Percentiles rank a stretch among this genome's conserved stretches.
phyloP scores from a whole-genome alignment of 805 yeast species.

The Yueomyces sinensis region DNA sequence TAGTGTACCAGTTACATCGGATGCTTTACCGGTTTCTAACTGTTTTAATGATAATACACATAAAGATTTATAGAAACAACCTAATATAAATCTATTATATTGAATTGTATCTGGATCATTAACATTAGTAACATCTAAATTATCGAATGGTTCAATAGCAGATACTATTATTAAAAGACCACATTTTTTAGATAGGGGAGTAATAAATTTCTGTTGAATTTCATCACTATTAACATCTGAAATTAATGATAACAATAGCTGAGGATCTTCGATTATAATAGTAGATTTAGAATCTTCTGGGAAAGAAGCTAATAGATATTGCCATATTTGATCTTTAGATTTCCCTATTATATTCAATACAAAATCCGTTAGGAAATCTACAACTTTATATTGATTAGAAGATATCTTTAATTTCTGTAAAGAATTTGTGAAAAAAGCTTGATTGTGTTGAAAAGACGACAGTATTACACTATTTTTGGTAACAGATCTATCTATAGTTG shows the following conservation, averaged over 20 bases:
- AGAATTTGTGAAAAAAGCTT: slow-evolving; percentile 8
- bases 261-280: slow-evolving; percentile 22
- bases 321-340: slow-evolving; percentile 64
- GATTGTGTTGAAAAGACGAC: slow-evolving; percentile 19
- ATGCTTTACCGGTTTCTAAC: slow-evolving; percentile 67
- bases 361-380: slow-evolving; percentile 37
- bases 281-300: slow-evolving; percentile 36
- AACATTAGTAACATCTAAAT: slow-evolving; percentile 1
- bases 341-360: slow-evolving; percentile 32
- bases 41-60: slow-evolving; percentile 43
- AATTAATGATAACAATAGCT: slow-evolving; percentile 16
- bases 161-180: slow-evolving; percentile 15
- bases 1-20: slow-evolving; percentile 66
- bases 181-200: slow-evolving; percentile 14
- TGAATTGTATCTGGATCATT: slow-evolving; percentile 14
- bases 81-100: slow-evolving; percentile 12
- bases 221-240: slow-evolving; percentile 17
- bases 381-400: slow-evolving; percentile 16
- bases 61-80: slow-evolving; percentile 14
- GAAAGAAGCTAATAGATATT: slow-evolving; percentile 54
- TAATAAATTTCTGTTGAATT: slow-evolving; percentile 14
- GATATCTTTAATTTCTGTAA: slow-evolving; percentile 14
- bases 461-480: slow-evolving; percentile 12
- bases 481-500: slow-evolving; percentile 7
- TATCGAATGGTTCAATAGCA: slow-evolving; percentile 9